Evolutionary conservation across 1,284 basidiomycete species (phyloP), one percentile per base, ranked within the genome.

Genomic region (Wolfiporia cocos): DNA sequence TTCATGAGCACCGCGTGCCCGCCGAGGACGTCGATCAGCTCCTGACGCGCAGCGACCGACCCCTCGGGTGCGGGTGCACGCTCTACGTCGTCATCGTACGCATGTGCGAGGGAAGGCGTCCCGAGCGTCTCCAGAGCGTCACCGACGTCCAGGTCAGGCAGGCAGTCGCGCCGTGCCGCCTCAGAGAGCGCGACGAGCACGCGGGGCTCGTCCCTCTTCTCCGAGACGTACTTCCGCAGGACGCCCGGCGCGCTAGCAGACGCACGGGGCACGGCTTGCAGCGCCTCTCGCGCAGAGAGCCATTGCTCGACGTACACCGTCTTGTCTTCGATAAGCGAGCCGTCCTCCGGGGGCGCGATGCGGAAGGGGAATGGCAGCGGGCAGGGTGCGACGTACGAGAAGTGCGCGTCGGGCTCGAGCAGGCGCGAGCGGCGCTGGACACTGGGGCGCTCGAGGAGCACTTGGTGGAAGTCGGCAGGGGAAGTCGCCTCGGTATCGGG

Each of bases 101-200:
- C 37, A 7, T 48, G 15, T 3, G 47, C 54, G 33, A 89, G 62
- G 14, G 72, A 61, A 1, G 84, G 81, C 0, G 60, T 58, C 21
- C 82, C 79, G 9, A 92, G 67, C 24, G 76, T 57, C 1, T 70
- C 67, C 50, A 87, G 78, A 0, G 86, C 78, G 56, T 96, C 88
- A 7, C 92, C 94, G 2, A 93, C 79, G 44, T 94, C 86, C 26
- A 99, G 71, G 45, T 86, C 78, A 0, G 95, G 94, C 11, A 98
- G 59, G 54, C 83, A 87, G 47, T 92, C 91, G 14, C 71, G 62
- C 34, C 90, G 58, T 5, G 82, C 80, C 3, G 73, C 71, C 39
- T 78, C 73, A 0, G 90, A 83, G 11, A 86, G 53, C 10, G 74
- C 83, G 14, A 98, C 73, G 10, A 97, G 74, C 33, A 74, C 69